These are phyloP conservation scores for Alternaria sp. DNA, from an alignment of 2,329 filamentous ascomycete genomes.

Conservation along the genomic window DNA sequence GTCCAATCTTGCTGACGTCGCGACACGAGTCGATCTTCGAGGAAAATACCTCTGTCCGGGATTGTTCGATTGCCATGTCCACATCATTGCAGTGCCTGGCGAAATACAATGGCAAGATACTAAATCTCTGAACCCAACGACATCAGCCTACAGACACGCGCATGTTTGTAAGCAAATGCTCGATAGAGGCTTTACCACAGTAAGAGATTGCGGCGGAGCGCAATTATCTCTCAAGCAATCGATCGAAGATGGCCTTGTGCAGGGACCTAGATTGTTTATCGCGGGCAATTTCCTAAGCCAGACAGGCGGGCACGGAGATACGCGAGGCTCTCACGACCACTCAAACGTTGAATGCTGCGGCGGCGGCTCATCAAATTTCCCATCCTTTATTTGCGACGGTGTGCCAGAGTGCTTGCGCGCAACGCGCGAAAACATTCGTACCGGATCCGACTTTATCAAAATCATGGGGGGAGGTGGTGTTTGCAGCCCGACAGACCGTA, in stretches of 20 bases:
- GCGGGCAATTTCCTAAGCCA: constrained; percentile 65
- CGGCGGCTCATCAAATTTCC: no score
- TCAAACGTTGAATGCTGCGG: no score
- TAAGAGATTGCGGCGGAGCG: constrained; percentile 66
- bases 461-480: constrained; percentile 67
- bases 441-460: constrained; percentile 67
- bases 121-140: constrained; percentile 4
- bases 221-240: constrained; percentile 62
- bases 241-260: constrained; percentile 46
- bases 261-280: no score
- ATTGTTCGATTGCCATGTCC: constrained; percentile 55
- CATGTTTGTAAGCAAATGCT: background rate
- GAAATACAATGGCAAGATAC: background rate
- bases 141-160: background rate
- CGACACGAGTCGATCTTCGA: constrained; percentile 47
- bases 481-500: constrained; percentile 60
- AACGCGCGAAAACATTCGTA: constrained; percentile 60
- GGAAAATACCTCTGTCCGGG: constrained; percentile 58
- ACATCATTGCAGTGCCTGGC: constrained; percentile 21
- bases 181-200: constrained; percentile 60
- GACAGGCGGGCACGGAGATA: constrained; percentile 65
- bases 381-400: no score
- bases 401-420: background rate
- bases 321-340: constrained; percentile 29
- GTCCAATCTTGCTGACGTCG: background rate